Percentiles rank a stretch among this genome's conserved stretches.
Evolutionary conservation across 768 basidiomycete species (phyloP).

Genomic region (Hirschioporus abietinus): DNA sequence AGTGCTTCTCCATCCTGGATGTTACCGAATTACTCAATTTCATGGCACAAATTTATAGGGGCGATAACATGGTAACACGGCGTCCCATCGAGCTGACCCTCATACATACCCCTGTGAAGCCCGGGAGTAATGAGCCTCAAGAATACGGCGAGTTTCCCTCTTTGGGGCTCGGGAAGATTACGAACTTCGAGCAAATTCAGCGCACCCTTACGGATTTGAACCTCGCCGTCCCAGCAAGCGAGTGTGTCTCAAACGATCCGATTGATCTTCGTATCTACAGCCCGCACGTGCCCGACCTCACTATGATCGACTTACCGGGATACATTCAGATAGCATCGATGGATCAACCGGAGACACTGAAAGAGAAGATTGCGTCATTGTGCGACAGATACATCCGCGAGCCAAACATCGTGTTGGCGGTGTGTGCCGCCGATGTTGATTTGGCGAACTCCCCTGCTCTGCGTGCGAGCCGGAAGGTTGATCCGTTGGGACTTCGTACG

Average conservation of each 20-base stretch:
- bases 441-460: slow-evolving; percentile 96
- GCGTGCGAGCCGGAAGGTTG: slow-evolving; percentile 87
- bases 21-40: slow-evolving; percentile 6
- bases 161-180: slow-evolving; percentile 83
- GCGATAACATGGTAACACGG: slow-evolving; percentile 98
- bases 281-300: slow-evolving; percentile 92
- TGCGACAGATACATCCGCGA: slow-evolving; percentile 99
- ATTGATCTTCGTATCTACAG: slow-evolving; percentile 97
- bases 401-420: slow-evolving; percentile 98
- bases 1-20: slow-evolving; percentile 25
- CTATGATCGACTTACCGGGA: slow-evolving; percentile 94
- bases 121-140: slow-evolving; percentile 42
- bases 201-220: slow-evolving; percentile 92
- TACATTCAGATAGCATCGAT: slow-evolving; percentile 93
- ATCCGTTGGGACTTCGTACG: slow-evolving; percentile 90
- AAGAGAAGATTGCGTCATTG: slow-evolving; percentile 82
- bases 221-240: slow-evolving; percentile 81
- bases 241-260: slow-evolving; percentile 90
- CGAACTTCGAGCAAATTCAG: slow-evolving; percentile 89
- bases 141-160: slow-evolving; percentile 96
- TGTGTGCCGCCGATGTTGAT: slow-evolving; percentile 98
- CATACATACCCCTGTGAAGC: slow-evolving; percentile 74
- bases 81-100: slow-evolving; percentile 97
- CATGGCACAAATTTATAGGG: slow-evolving; percentile 42
- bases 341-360: slow-evolving; percentile 93